A percentile compares a stretch with the other conserved stretches of the same genome.
These are phyloP conservation scores for Dendrobium huoshanense DNA, from an alignment of 106 monocot genomes.

Conservation along the genomic window DNA sequence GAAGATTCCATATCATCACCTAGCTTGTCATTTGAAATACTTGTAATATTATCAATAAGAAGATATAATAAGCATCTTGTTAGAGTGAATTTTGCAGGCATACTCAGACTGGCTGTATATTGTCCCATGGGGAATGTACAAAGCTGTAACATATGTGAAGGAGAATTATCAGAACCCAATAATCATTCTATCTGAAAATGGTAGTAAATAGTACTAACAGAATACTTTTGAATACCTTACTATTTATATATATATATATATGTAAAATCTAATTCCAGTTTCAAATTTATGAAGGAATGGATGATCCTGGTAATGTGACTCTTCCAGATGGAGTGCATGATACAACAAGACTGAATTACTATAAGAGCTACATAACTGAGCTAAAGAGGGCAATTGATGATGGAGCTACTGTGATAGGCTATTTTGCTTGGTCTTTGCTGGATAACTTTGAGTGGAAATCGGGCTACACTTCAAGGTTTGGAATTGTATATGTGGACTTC, in stretches of 20 bases:
- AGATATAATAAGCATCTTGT: no score
- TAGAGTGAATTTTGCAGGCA: conserved; percentile 38
- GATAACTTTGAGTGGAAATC: conserved; percentile 75
- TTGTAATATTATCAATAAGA: no score
- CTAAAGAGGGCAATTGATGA: conserved; percentile 71
- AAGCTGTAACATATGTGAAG: conserved; percentile 79
- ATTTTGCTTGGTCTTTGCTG: conserved; percentile 76
- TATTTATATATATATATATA: background rate
- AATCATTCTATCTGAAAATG: conserved; percentile 85
- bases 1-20: no score
- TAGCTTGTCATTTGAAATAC: no score
- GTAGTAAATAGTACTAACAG: conserved; percentile 16
- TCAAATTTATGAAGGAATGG: conserved; percentile 48
- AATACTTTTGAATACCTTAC: background rate
- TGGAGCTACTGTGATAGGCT: conserved; percentile 62
- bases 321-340: conserved; percentile 42
- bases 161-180: conserved; percentile 69
- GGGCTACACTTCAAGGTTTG: conserved; percentile 66
- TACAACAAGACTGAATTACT: conserved; percentile 46
- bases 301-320: conserved; percentile 67
- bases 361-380: conserved; percentile 56
- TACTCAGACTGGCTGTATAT: conserved; percentile 89
- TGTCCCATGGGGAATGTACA: conserved; percentile 97
- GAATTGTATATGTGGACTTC: conserved; percentile 63
- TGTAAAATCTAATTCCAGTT: background rate